These are phyloP conservation scores for Nothomitra cinnamomea DNA, from an alignment of 2,329 filamentous ascomycete species.

Conservation along the genomic window DNA sequence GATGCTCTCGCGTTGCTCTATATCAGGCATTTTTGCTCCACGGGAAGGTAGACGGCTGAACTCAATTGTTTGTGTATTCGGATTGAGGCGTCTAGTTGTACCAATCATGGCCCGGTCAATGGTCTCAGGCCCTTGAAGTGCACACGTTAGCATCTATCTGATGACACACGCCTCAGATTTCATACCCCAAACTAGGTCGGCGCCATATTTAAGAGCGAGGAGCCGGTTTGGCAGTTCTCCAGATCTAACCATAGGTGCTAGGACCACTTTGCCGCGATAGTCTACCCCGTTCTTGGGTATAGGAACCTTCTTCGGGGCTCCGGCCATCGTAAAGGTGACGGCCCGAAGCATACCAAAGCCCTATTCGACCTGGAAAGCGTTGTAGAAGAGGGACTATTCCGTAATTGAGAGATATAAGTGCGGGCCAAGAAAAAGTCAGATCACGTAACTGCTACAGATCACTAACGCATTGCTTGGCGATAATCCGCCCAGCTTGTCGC, in stretches of 20 bases:
- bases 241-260: constrained; percentile 96
- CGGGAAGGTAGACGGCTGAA: constrained; percentile 65
- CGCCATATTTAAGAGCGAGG: constrained; percentile 81
- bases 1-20: constrained; percentile 40
- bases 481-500: no score
- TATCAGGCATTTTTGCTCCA: constrained; percentile 40
- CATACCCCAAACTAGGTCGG: constrained; percentile 87
- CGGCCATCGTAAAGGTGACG: constrained; percentile 34
- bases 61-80: constrained; percentile 62
- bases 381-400: no score
- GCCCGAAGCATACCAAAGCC: not conserved
- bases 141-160: not conserved
- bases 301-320: constrained; percentile 49
- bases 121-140: constrained; percentile 63
- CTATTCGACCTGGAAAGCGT: no score
- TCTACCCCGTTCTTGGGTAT: constrained; percentile 82
- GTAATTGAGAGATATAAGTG: no score
- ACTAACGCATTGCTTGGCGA: no score
- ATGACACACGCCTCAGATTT: constrained; percentile 8
- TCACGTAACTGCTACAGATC: no score
- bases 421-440: no score
- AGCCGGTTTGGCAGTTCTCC: constrained; percentile 85
- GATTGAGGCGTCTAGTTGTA: constrained; percentile 60
- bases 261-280: constrained; percentile 83
- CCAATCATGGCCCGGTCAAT: constrained; percentile 87